Conservation (phyloP, 139 green algal species). For the Picochlorum sp. region DNA sequence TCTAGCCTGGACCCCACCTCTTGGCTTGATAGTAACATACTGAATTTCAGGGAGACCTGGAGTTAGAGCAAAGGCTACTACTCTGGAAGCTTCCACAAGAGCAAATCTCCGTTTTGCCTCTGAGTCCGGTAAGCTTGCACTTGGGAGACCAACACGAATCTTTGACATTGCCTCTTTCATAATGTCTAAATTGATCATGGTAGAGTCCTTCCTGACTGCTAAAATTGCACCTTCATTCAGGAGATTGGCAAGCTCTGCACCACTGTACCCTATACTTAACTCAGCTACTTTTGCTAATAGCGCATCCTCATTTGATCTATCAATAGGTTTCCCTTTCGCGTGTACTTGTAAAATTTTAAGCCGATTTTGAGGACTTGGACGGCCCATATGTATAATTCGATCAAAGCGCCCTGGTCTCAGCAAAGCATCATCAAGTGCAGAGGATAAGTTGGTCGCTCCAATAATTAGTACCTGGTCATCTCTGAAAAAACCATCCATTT, state of each 20-base stretch:
- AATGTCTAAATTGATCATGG: constrained; percentile 26
- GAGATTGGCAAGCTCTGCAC: constrained; percentile 64
- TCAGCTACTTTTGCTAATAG: constrained; percentile 34
- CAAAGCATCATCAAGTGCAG: constrained; percentile 56
- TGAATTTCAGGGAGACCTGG: constrained; percentile 41
- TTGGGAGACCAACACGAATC: constrained; percentile 33
- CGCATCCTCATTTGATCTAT: constrained; percentile 23
- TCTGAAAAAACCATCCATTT: constrained; percentile 6
- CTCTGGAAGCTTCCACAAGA: constrained; percentile 26
- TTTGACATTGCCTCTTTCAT: constrained; percentile 44
- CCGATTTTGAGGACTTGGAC: constrained; percentile 36
- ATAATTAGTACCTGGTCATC: constrained; percentile 51
- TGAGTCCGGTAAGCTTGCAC: constrained; percentile 19
- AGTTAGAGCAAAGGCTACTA: constrained; percentile 39
- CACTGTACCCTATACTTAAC: constrained; percentile 45
- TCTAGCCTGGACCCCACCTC: constrained; percentile 25
- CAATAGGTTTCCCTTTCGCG: constrained; percentile 43
- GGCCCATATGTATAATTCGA: constrained; percentile 55
- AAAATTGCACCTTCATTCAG: constrained; percentile 69
- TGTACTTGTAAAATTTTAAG: constrained; percentile 57
- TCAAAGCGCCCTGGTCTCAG: constrained; percentile 67
- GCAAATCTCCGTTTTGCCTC: constrained; percentile 17
- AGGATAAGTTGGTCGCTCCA: constrained; percentile 59
- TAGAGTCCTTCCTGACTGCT: constrained; percentile 21
- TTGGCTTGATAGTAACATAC: constrained; percentile 32